Base-by-base conservation (phyloP, 1,284 basidiomycete species). In the Ceratobasidium sp. region DNA sequence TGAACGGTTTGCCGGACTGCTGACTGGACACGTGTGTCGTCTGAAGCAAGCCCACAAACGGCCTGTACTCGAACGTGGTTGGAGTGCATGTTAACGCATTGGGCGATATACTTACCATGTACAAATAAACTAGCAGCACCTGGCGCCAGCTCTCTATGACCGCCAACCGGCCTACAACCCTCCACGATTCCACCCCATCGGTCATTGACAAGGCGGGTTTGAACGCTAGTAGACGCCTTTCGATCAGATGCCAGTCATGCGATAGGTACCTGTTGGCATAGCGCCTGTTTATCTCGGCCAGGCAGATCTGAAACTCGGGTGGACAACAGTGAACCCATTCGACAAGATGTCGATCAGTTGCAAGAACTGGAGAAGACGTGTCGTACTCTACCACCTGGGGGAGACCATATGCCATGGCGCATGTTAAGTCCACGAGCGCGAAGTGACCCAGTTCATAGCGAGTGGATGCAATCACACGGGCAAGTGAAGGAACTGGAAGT, bases 81-180 rank as follows among this genome's bases (percentile, higher is more conserved):
- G 13, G 27, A 25, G 12, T n/a, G 6, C 40, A 57, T 43, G 6
- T 7, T 22, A 3, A 27, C 20, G 20, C 17, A 5, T 35, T 40
- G 20, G n/a, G 25, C 12, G 13, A 47, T 7, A 8, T 3, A 27
- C 60, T 52, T 47, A 65, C 62, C 62, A 65, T 52, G 29, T 65
- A 65, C 49, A 65, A 13, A 32, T 65, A 65, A 6, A 53, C 43
- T 22, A 65, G 20, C 38, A 65, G 17, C 15, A 40, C 49, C 22
- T 65, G 62, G 4, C 62, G 49, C 62, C 62, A 65, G 32, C 62
- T 65, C 27, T 65, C 62, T 7, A n/a, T 34, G 10, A 65, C 62
- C 13, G 62, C 62, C 12, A 65, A 17, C 43, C 49, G 20, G 10
- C 49, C 49, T n/a, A 65, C 22, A 2, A 25, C 5, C 25, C 32